These are phyloP conservation scores for Tetrahymena malaccensis DNA, from an alignment of 73 alveolate genomes.

Conservation along the genomic window DNA sequence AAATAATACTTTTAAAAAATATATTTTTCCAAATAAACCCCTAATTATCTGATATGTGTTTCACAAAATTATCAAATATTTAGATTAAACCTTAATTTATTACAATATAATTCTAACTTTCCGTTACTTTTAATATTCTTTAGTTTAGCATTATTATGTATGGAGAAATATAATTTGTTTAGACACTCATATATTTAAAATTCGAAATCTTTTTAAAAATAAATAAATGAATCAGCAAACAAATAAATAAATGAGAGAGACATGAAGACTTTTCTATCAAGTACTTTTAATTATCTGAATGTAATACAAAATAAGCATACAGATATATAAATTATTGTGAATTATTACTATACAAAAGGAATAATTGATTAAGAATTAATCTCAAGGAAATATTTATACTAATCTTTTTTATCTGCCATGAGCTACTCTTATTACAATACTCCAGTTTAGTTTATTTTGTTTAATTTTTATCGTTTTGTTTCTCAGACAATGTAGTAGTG, in stretches of 20 bases:
- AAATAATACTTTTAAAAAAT: too few relatives aligned
- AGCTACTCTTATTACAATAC: not conserved
- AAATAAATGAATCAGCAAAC: too few relatives aligned
- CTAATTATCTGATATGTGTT: too few relatives aligned
- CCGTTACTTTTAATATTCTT: too few relatives aligned
- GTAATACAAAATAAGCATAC: not conserved
- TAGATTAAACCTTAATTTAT: too few relatives aligned
- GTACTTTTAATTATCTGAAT: not conserved
- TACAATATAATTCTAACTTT: too few relatives aligned
- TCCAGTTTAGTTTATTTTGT: not conserved
- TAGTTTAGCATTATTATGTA: too few relatives aligned
- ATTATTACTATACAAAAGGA: not conserved
- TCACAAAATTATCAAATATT: too few relatives aligned
- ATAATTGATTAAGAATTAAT: not conserved
- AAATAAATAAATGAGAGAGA: not conserved
- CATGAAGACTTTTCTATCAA: not conserved
- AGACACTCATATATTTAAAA: too few relatives aligned
- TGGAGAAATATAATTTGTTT: too few relatives aligned
- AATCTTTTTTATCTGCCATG: not conserved
- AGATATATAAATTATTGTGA: not conserved
- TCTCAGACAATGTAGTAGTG: not conserved
- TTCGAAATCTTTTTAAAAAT: too few relatives aligned
- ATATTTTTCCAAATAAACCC: too few relatives aligned
- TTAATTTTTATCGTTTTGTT: not conserved
- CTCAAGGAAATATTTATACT: not conserved